phyloP scores from a whole-genome alignment of 257 asterid species.

The Thymus mandschuricus region DNA sequence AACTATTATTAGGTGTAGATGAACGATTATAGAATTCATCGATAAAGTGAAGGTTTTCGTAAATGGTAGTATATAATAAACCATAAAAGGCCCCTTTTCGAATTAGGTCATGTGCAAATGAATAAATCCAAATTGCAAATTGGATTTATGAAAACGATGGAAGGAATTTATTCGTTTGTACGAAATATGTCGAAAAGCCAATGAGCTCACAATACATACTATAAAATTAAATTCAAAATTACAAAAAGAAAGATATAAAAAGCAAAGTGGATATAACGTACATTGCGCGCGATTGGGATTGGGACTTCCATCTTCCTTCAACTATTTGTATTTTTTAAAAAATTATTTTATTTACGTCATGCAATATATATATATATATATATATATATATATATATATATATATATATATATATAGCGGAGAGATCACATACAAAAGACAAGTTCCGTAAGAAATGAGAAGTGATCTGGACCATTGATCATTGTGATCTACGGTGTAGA shows the following conservation, averaged over 20 bases:
- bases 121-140: background rate
- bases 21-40: no score
- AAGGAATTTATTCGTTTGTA: conserved; percentile 22
- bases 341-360: background rate
- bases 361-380: no score
- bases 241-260: background rate
- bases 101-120: background rate
- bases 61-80: no score
- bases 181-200: conserved; percentile 9
- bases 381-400: no score
- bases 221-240: background rate
- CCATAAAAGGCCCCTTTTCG: background rate
- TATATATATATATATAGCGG: no score
- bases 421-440: no score
- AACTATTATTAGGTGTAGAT: no score
- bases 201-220: conserved; percentile 16
- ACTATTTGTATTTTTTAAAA: background rate
- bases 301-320: conserved; percentile 18
- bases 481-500: no score
- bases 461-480: no score
- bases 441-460: no score
- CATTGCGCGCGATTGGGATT: background rate
- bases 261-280: conserved; percentile 22
- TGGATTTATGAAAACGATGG: background rate
- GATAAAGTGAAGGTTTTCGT: no score